Base-by-base conservation (phyloP, 768 basidiomycete species). In the Grammothele lineata region DNA sequence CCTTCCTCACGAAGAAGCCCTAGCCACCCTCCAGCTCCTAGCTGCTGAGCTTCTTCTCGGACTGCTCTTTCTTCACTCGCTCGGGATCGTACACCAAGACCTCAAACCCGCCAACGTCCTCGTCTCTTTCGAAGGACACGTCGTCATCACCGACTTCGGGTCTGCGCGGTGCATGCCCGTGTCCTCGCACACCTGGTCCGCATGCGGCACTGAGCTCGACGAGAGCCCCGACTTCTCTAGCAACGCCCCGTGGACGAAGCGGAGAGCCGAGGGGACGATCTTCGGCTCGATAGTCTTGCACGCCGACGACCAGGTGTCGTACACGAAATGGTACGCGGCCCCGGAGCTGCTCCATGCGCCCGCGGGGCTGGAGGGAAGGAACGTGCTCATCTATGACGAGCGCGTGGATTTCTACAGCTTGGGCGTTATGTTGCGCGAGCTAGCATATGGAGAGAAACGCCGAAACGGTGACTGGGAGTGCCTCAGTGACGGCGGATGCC, bases 81-180 rank as follows among this genome's bases (percentile, higher is more conserved):
- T 26, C 11, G 53, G 53, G 10, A 50, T 54, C 33, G 41, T 54
- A 14, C 53, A 54, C 23, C 53, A 54, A 23, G 53, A 54, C 37
- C 40, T 54, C 45, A 54, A 54, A 37, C 53, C 53, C n/a, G 48
- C 53, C 11, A 54, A 54, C 38, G 30, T 54, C 23, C 44, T 54
- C 4, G 45, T 54, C 12, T 50, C 53, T 21, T 23, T 30, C 7
- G 33, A 18, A 3, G 53, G 53, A 3, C 55, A 56, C 38, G 48
- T 27, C 37, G 48, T 53, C 37, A 46, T 53, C 26, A 40, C 48
- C 21, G 48, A 56, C 35, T 53, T 52, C 32, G 51, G 50, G 18
- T 52, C 55, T 18, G 43, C 51, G 1, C 23, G 23, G 8, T 32
- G 37, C 32, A 35, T 47, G 45, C 51, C 46, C 21, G 37, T 24